Conservation (phyloP, 2,329 filamentous ascomycete genomes). For the Sporothrix dimorphospora region DNA sequence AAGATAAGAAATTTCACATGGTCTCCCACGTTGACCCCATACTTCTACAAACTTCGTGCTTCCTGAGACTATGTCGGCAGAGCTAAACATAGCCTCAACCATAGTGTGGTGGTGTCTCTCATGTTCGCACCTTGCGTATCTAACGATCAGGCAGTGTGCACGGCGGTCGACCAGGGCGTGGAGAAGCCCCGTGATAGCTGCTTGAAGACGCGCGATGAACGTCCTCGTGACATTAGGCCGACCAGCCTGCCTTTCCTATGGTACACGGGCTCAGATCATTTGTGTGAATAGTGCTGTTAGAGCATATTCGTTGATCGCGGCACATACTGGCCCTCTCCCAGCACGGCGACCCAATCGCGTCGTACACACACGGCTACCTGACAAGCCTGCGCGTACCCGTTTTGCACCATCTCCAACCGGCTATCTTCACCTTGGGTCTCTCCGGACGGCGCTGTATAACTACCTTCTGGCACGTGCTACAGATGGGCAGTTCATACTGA, state of each 20-base stretch:
- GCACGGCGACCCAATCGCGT: constrained; percentile 9
- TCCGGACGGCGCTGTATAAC: constrained; percentile 94
- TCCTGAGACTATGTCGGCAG: background rate
- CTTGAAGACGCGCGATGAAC: background rate
- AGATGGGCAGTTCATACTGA: constrained; percentile 84
- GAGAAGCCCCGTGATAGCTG: background rate
- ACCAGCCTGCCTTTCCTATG: constrained; percentile 22
- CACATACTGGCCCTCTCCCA: background rate
- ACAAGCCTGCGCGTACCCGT: constrained; percentile 70
- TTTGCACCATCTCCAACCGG: constrained; percentile 97
- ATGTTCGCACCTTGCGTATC: background rate
- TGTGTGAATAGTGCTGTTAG: background rate
- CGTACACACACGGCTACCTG: constrained; percentile 41
- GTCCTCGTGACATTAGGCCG: constrained; percentile 6
- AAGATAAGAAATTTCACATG: constrained; percentile 6
- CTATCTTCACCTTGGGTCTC: constrained; percentile 86
- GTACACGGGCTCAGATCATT: background rate
- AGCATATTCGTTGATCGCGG: background rate
- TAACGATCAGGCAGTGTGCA: background rate
- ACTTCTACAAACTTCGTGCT: background rate
- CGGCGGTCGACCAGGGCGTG: background rate
- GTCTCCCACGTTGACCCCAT: background rate
- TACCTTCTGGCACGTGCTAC: constrained; percentile 88
- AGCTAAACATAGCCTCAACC: background rate
- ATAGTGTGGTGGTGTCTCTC: background rate